Evolutionary conservation across 2,329 filamentous ascomycete genomes (phyloP), one percentile per base, ranked within the genome.

Genomic region (Botrytis medusae): DNA sequence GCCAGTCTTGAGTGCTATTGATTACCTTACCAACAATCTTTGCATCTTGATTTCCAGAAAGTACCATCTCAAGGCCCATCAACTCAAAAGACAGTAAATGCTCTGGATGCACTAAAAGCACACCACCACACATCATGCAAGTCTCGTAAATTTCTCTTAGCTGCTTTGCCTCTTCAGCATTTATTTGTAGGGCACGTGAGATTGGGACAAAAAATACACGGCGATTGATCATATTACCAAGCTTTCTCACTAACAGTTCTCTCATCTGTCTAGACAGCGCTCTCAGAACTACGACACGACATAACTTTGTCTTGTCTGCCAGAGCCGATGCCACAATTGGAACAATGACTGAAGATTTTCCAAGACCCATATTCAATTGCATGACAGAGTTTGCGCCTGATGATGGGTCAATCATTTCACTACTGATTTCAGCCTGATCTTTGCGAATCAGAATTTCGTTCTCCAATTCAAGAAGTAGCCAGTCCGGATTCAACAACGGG

Each of bases 291-390:
- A 93, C 80, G 0, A 92, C 84, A 4, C 90, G 82, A 0, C 88
- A 86, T 0, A 93, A 81, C 6, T 80, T 83, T 0, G 80, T 77
- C 0, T 83, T 82, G 64, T 92, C 82, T 0, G 88, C 87, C 0
- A 92, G 79, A 0, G 83, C 80, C 0, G 86, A 81, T 0, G 87
- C 87, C 0, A 91, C 86, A 54, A 92, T 89, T 0, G 91, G 91
- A 0, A 91, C 84, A 67, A 94, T 93, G 1, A 92, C 87, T 0
- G 90, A 91, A 0, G 89, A 89, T 75, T 93, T 93, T 0, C 91
- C 91, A 77, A 92, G 87, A 0, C 91, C 91, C 90, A 93, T 93
- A 75, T 92, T 92, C 2, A 93, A 80, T 77, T 92, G 90, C 83
- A 92, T 86, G 0, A 90, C 86, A 0, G 84, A 79, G 75, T 90